These are phyloP conservation scores for Phytophthora litchii DNA, from an alignment of 352 stramenopile genomes.

Conservation along the genomic window DNA sequence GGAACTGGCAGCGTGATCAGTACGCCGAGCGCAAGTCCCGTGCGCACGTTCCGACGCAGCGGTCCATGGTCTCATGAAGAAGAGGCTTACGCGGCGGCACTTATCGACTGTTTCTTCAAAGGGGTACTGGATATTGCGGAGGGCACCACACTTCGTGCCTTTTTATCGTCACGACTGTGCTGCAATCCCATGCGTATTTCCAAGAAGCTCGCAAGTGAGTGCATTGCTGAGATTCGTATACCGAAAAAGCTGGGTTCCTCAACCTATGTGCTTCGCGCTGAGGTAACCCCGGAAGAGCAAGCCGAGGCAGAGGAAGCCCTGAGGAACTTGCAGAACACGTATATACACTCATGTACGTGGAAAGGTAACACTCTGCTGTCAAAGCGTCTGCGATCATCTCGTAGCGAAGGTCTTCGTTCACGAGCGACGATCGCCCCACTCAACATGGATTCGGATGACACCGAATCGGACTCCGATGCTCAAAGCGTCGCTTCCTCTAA, in stretches of 20 bases:
- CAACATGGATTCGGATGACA: constrained; percentile 24
- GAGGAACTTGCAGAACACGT: constrained; percentile 41
- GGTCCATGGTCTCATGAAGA: constrained; percentile 74
- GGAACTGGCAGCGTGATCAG: constrained; percentile 24
- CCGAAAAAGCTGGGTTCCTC: constrained; percentile 75
- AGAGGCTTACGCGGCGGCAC: constrained; percentile 63
- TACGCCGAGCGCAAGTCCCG: constrained; percentile 31
- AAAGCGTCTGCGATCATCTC: constrained; percentile 28
- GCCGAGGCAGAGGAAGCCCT: constrained; percentile 44
- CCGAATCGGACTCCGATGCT: constrained; percentile 24
- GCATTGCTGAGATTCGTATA: constrained; percentile 69
- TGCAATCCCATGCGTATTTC: constrained; percentile 83
- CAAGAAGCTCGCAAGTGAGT: constrained; percentile 78
- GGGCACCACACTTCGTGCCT: constrained; percentile 70
- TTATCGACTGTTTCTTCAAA: constrained; percentile 80
- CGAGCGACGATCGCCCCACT: constrained; percentile 1
- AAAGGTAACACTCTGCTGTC: not conserved
- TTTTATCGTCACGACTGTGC: constrained; percentile 64
- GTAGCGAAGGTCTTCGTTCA: constrained; percentile 1
- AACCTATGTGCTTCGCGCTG: constrained; percentile 53
- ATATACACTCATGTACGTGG: constrained; percentile 34
- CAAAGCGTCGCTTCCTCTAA: constrained; percentile 1
- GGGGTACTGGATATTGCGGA: constrained; percentile 61
- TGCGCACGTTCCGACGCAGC: constrained; percentile 50
- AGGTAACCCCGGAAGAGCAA: constrained; percentile 43